These are phyloP conservation scores for Linnemannia hyalina DNA, from an alignment of 192 early-diverging fungal genomes.

Conservation along the genomic window DNA sequence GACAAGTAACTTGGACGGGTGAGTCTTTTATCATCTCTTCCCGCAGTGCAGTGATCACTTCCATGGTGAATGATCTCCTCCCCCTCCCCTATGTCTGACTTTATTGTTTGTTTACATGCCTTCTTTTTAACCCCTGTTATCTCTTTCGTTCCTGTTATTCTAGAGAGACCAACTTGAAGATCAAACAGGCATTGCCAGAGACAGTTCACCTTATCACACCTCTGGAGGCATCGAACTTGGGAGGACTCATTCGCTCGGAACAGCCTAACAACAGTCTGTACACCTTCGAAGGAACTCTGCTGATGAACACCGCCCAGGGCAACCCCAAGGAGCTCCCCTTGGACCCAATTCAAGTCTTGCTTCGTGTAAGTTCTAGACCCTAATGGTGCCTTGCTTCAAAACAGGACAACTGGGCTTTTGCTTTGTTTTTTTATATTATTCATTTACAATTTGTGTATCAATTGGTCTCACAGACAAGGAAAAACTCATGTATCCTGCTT, in stretches of 20 bases:
- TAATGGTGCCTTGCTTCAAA: not conserved
- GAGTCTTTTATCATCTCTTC: slow-evolving; percentile 15
- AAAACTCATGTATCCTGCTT: not conserved
- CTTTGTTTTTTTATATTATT: not conserved
- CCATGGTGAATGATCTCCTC: not conserved
- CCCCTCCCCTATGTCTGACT: not conserved
- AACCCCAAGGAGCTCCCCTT: slow-evolving; percentile 80
- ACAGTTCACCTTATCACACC: slow-evolving; percentile 83
- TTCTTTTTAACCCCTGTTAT: not conserved
- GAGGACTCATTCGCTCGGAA: slow-evolving; percentile 90
- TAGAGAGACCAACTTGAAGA: slow-evolving; percentile 97
- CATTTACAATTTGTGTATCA: not conserved
- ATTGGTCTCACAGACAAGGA: not conserved
- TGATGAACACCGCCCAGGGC: slow-evolving; percentile 62
- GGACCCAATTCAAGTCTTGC: slow-evolving; percentile 92
- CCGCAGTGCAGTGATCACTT: not conserved
- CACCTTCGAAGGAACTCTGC: slow-evolving; percentile 89
- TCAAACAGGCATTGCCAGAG: slow-evolving; percentile 93
- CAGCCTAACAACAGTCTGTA: slow-evolving; percentile 97
- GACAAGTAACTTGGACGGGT: slow-evolving; percentile 97
- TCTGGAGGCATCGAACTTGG: slow-evolving; percentile 69
- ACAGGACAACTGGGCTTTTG: slow-evolving; percentile 13
- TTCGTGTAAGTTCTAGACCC: slow-evolving; percentile 66
- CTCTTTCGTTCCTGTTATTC: not conserved
- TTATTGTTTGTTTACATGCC: not conserved